Base-by-base conservation (phyloP, 257 asterid genomes). In the Solanum raphanifolium region DNA sequence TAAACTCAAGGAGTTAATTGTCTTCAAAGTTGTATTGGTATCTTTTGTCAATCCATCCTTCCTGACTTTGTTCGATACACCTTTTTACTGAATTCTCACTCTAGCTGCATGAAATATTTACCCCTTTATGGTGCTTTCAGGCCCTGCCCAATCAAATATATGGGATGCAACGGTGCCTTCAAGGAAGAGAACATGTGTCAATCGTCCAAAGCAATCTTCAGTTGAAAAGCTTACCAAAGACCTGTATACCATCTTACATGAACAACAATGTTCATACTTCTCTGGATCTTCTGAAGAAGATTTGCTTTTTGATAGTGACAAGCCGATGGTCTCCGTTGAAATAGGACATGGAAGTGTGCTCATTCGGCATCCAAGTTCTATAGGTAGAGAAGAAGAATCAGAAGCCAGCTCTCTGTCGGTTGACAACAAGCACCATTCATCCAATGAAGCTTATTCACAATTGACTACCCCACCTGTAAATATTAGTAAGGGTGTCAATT, bases 311-410 rank as follows among this genome's bases (percentile, higher is more conserved):
- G 98, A 92, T 89, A 95, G 94, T 86, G 97, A 94, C 85, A 93
- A 91, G 87, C 99, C 99, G 62, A 95, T 97, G 98, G 98, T 93
- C 31, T 97, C 99, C 83, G 98, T 97, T 87, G 99, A 96, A 93
- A 90, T 96, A 91, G 99, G 99, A 87, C 99, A 96, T 90, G 99
- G 99, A 83, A 95, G 98, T 94, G 96, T 96, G 35, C 99, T 96
- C 85, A 95, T 96, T 91, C 89, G 98, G 88, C 99, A 96, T 93
- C 99, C 99, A 15, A 93, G 87, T 88, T 89, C 97, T 43, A 90
- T 93, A 66, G 92, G 93, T 88, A 92, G 97, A 84, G 99, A 96
- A 88, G 99, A 96, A 90, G 98, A 96, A 91, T 94, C 98, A 31
- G 99, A 95, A 93, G 98, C 99, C 83, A 96, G 98, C 93, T 96